Evolutionary conservation across 192 early-diverging fungal species (phyloP), one percentile per base, ranked within the genome.

Genomic region (Chytriomyces sp.): DNA sequence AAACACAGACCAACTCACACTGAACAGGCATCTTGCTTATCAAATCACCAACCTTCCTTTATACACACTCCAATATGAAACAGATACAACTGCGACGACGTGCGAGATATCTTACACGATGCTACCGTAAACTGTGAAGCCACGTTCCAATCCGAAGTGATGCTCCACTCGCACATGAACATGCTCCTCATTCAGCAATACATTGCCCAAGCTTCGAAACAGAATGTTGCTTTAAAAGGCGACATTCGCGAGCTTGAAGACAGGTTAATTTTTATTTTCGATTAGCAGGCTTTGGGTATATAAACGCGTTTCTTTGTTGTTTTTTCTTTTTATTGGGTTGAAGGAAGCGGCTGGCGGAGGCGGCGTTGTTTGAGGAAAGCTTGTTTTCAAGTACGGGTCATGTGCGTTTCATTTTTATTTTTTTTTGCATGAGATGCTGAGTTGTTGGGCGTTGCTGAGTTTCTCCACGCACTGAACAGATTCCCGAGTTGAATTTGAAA

Each of bases 91-190:
- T 23, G 6, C 6, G 69, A 72, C 46, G 77, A 78, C 26, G 69
- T 78, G 8, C 20, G 44, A 23, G 68, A 45, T 13, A 78, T 78
- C 45, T 24, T 78, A 8, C 7, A 64, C 20, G 77, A 78, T 46
- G 53, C 48, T 18, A 47, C 50, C 11, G 23, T 45, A n/a, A 62
- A 61, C 45, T 28, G 53, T 24, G 69, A 61, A 24, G 66, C 60
- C 7, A 64, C 77, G 8, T 63, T 78, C 28, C 50, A 62, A 18
- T 23, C 24, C 24, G 77, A 78, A 45, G 45, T 67, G 16, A 78
- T 78, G 77, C 69, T 61, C 44, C 77, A 78, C 13, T 45, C 69
- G 18, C 77, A 78, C 49, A 69, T 66, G 69, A 66, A 71, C 47
- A 35, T 64, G 43, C 50, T 78, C 8, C 47, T 78, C 9, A 50